Evolutionary conservation across 106 monocot genomes (phyloP).

Genomic region (Posidonia australis): DNA sequence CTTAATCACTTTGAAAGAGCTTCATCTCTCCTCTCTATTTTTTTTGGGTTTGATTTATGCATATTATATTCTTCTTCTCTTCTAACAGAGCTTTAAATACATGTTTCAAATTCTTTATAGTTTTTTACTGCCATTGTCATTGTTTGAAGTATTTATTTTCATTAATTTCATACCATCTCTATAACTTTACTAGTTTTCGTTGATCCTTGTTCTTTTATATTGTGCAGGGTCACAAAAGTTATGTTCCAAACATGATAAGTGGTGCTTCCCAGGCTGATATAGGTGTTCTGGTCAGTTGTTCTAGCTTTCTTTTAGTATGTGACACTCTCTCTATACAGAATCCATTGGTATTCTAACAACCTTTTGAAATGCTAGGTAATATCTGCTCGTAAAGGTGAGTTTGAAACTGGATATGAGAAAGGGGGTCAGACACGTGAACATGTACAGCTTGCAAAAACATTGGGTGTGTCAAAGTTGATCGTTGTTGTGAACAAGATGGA

Average conservation of each 20-base stretch:
- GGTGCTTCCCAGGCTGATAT: slow-evolving; percentile 99
- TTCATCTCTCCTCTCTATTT: too few relatives aligned
- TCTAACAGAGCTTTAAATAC: too few relatives aligned
- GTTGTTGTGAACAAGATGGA: slow-evolving; percentile 99
- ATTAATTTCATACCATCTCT: neutral
- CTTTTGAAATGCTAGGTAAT: slow-evolving; percentile 48
- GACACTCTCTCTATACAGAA: neutral
- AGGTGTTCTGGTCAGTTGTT: slow-evolving; percentile 69
- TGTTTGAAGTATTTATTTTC: neutral
- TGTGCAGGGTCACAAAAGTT: slow-evolving; percentile 93
- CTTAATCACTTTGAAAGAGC: too few relatives aligned
- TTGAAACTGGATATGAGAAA: slow-evolving; percentile 98
- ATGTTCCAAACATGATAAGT: slow-evolving; percentile 99
- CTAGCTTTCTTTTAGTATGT: neutral
- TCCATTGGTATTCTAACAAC: neutral
- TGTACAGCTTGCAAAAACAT: slow-evolving; percentile 85
- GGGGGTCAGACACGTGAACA: slow-evolving; percentile 95
- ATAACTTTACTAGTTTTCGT: neutral
- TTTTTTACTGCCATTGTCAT: too few relatives aligned
- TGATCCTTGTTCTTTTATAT: slow-evolving; percentile 2
- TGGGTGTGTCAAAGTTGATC: slow-evolving; percentile 87
- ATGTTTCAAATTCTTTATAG: too few relatives aligned
- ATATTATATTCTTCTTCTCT: too few relatives aligned
- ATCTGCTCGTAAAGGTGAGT: slow-evolving; percentile 96
- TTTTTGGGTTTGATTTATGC: too few relatives aligned